Evolutionary conservation across 805 yeast species (phyloP).

Genomic region (Teunomyces barrocoloradensis): DNA sequence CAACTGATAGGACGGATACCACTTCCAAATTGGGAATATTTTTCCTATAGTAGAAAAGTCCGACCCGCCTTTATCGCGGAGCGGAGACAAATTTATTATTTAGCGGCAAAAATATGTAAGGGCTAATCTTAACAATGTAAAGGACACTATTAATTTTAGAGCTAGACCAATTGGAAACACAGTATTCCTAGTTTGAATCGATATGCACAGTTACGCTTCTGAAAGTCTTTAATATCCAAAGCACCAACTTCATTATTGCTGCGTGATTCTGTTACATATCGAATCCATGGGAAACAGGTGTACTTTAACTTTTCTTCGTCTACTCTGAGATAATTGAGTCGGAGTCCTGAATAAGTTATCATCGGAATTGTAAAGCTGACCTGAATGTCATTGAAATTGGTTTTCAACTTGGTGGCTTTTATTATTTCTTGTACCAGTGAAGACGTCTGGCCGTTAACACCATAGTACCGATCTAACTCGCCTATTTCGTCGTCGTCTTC

Average conservation of each 20-base stretch:
- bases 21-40: background rate
- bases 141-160: too few relatives aligned
- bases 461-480: slow-evolving; percentile 27
- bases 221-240: background rate
- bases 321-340: slow-evolving; percentile 63
- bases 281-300: slow-evolving; percentile 78
- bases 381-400: slow-evolving; percentile 21
- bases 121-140: background rate
- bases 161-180: slow-evolving; percentile 13
- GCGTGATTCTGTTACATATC: slow-evolving; percentile 39
- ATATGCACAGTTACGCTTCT: slow-evolving; percentile 11
- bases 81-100: background rate
- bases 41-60: slow-evolving; percentile 1
- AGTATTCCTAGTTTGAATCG: slow-evolving; percentile 22
- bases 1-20: background rate
- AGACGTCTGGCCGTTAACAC: slow-evolving; percentile 34
- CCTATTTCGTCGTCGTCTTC: slow-evolving; percentile 10
- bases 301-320: slow-evolving; percentile 60
- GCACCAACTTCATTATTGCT: background rate
- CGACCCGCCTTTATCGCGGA: background rate
- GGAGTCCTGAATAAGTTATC: slow-evolving; percentile 62
- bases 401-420: slow-evolving; percentile 9
- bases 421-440: slow-evolving; percentile 24
- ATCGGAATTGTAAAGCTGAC: slow-evolving; percentile 40
- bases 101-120: background rate